Evolutionary conservation across 768 basidiomycete species (phyloP).

Genomic region (Kwoniella europaea): DNA sequence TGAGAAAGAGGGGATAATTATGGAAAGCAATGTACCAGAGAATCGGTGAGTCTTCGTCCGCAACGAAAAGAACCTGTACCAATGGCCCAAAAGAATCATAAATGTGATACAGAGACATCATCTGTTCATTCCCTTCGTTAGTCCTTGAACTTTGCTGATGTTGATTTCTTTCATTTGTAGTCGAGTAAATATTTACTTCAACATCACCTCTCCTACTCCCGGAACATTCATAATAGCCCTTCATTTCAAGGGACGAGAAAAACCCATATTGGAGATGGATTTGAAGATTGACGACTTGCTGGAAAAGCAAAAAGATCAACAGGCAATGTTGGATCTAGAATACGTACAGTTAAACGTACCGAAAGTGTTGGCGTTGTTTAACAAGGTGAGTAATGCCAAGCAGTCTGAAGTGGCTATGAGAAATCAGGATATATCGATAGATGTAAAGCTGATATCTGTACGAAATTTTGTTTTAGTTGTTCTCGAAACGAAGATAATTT

Average conservation of each 20-base stretch:
- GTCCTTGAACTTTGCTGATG: neutral
- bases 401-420: no score
- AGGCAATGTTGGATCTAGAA: constrained; percentile 92
- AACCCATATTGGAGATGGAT: constrained; percentile 99
- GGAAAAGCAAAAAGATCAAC: constrained; percentile 99
- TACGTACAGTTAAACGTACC: constrained; percentile 97
- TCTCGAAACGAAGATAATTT: constrained; percentile 40
- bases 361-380: constrained; percentile 86
- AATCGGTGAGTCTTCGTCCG: constrained; percentile 70
- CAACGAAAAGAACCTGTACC: no score
- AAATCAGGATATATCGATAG: no score
- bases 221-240: constrained; percentile 98
- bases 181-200: constrained; percentile 98
- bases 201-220: constrained; percentile 94
- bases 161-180: constrained; percentile 59
- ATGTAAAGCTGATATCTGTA: neutral
- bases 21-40: constrained; percentile 98
- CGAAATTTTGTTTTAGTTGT: constrained; percentile 26
- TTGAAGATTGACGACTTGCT: constrained; percentile 96
- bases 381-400: constrained; percentile 68
- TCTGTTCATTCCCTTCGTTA: neutral
- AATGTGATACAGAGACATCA: no score
- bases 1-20: constrained; percentile 98
- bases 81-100: no score
- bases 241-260: constrained; percentile 98